A percentile compares a stretch with the other conserved stretches of the same genome.
phyloP scores from a whole-genome alignment of 768 basidiomycete species.

The Amyloporia xantha region DNA sequence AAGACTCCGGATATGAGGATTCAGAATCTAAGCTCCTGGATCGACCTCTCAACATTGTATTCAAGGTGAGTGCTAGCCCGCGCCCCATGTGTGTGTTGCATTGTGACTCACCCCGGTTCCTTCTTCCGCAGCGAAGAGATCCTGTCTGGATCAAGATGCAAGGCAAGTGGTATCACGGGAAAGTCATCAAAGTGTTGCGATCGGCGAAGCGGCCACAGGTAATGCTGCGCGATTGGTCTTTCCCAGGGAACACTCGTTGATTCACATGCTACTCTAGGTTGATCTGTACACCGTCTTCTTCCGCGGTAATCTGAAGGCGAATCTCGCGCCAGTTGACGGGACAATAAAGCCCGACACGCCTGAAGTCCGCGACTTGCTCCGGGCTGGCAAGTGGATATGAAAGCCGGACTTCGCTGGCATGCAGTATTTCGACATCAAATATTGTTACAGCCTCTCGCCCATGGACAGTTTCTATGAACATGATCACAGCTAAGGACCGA shows the following conservation, averaged over 20 bases:
- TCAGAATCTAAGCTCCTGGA: not conserved
- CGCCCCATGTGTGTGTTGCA: not conserved
- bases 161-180: not conserved
- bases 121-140: not conserved
- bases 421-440: too few relatives aligned
- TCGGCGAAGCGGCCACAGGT: not conserved
- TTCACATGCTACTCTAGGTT: not conserved
- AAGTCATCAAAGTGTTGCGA: not conserved
- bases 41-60: not conserved
- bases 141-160: not conserved
- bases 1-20: not conserved
- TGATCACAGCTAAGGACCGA: too few relatives aligned
- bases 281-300: not conserved
- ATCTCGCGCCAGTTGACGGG: conserved; percentile 2
- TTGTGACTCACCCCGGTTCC: not conserved
- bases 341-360: conserved; percentile 4
- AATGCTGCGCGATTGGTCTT: not conserved
- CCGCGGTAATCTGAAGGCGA: not conserved
- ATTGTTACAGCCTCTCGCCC: too few relatives aligned
- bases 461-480: too few relatives aligned
- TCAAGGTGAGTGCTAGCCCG: not conserved
- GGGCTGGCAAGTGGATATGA: not conserved
- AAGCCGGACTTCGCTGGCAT: not conserved
- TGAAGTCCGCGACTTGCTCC: not conserved
- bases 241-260: not conserved